These are phyloP conservation scores for Leishmania martiniquensis DNA, from an alignment of 208 protist genomes.

Conservation along the genomic window DNA sequence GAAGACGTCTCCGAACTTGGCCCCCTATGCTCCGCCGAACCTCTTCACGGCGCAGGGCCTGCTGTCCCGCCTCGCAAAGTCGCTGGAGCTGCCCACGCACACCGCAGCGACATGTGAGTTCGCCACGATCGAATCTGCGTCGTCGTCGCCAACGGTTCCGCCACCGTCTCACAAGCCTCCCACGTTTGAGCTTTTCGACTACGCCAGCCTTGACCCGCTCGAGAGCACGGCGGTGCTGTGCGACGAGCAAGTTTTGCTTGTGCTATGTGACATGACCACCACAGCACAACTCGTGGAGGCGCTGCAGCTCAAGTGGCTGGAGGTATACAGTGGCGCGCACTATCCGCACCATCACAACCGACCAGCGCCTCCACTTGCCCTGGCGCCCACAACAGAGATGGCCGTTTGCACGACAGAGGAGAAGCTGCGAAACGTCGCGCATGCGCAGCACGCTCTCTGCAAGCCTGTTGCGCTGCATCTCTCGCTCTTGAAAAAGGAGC, in stretches of 20 bases:
- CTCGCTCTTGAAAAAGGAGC: conserved; percentile 16
- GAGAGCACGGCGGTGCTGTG: conserved; percentile 10
- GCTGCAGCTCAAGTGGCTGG: conserved; percentile 36
- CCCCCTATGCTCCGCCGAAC: not conserved
- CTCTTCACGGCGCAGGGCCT: conserved; percentile 15
- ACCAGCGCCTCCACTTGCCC: not conserved
- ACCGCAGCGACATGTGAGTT: not conserved
- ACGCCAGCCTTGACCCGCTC: conserved; percentile 21
- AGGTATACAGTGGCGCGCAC: conserved; percentile 27
- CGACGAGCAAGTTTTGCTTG: conserved; percentile 26
- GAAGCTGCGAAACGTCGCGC: conserved; percentile 27
- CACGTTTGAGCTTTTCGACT: conserved; percentile 24
- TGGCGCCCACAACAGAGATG: conserved; percentile 20
- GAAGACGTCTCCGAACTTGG: conserved; percentile 12
- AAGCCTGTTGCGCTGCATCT: conserved; percentile 24
- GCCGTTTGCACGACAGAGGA: conserved; percentile 37
- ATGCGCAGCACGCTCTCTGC: conserved; percentile 25
- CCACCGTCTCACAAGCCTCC: conserved; percentile 6
- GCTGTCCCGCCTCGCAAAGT: conserved; percentile 17
- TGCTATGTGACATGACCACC: conserved; percentile 23
- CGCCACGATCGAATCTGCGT: not conserved
- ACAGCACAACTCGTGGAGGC: conserved; percentile 26
- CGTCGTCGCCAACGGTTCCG: not conserved
- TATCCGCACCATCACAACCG: conserved; percentile 7
- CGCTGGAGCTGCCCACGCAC: not conserved